Evolutionary conservation across 2,329 filamentous ascomycete genomes (phyloP).

Genomic region (Diaporthe humulicola): DNA sequence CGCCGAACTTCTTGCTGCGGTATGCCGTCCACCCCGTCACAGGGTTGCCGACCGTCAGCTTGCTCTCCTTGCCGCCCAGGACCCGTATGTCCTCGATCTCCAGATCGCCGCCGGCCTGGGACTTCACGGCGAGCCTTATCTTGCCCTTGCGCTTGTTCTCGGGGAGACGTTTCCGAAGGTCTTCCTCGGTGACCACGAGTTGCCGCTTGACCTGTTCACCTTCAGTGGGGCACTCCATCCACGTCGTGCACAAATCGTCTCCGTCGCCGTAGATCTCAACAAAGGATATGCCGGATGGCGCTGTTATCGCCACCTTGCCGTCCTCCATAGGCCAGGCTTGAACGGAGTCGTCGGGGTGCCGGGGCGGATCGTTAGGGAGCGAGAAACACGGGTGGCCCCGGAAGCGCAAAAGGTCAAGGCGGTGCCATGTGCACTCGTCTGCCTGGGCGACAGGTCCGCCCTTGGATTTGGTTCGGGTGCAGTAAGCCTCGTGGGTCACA

Average conservation of each 20-base stretch:
- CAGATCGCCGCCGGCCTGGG: conserved; percentile 79
- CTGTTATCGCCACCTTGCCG: conserved; percentile 81
- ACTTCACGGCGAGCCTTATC: conserved; percentile 81
- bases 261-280: conserved; percentile 85
- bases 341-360: conserved; percentile 78
- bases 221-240: conserved; percentile 80
- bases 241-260: conserved; percentile 84
- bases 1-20: conserved; percentile 80
- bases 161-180: conserved; percentile 78
- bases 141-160: conserved; percentile 79
- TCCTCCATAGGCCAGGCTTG: conserved; percentile 89
- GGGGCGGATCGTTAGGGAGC: conserved; percentile 79
- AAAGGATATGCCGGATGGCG: conserved; percentile 85
- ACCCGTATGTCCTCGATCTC: conserved; percentile 82
- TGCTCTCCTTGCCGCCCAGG: conserved; percentile 78
- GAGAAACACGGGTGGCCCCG: conserved; percentile 91
- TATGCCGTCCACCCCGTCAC: conserved; percentile 77
- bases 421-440: conserved; percentile 93
- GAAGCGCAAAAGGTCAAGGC: conserved; percentile 89
- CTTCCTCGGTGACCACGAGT: conserved; percentile 79
- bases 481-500: conserved; percentile 84
- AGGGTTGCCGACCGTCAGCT: conserved; percentile 78
- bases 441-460: conserved; percentile 80
- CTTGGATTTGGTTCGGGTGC: conserved; percentile 86
- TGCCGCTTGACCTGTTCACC: conserved; percentile 69